Percentiles rank a stretch among this genome's conserved stretches.
phyloP scores from a whole-genome alignment of 805 yeast species.

The Ogataea degrootiae region DNA sequence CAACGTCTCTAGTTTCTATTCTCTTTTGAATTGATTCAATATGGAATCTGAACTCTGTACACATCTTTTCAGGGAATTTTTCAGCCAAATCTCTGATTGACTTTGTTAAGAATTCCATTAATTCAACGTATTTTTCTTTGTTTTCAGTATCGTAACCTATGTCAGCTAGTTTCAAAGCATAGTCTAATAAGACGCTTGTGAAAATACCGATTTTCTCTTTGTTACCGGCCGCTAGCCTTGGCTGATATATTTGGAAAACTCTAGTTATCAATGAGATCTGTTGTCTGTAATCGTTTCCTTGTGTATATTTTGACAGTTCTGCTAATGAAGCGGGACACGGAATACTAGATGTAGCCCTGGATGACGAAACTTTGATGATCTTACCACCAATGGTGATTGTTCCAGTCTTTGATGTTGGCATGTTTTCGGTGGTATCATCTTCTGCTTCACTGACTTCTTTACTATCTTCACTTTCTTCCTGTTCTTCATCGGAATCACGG shows the following conservation, averaged over 20 bases:
- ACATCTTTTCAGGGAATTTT: slow-evolving; percentile 58
- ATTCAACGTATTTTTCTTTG: slow-evolving; percentile 23
- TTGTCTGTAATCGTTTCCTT: slow-evolving; percentile 33
- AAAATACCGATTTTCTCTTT: slow-evolving; percentile 66
- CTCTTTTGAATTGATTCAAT: slow-evolving; percentile 52
- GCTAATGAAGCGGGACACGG: slow-evolving; percentile 47
- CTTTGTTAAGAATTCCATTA: slow-evolving; percentile 36
- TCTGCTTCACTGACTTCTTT: slow-evolving; percentile 27
- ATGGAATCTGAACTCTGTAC: slow-evolving; percentile 55
- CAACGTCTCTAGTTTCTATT: slow-evolving; percentile 31
- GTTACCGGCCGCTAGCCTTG: slow-evolving; percentile 76
- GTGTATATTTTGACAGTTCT: slow-evolving; percentile 35
- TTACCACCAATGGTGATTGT: slow-evolving; percentile 32
- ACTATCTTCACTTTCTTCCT: slow-evolving; percentile 28
- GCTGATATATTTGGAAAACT: slow-evolving; percentile 60
- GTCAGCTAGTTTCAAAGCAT: slow-evolving; percentile 47
- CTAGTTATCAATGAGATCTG: slow-evolving; percentile 47
- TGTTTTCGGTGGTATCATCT: slow-evolving; percentile 8
- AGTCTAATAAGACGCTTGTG: slow-evolving; percentile 59
- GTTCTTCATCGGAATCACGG: slow-evolving; percentile 38
- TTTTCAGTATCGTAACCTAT: slow-evolving; percentile 20
- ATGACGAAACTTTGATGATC: slow-evolving; percentile 20
- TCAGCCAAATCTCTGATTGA: slow-evolving; percentile 57
- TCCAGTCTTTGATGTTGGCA: slow-evolving; percentile 6
- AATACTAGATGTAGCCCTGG: slow-evolving; percentile 11